These are phyloP conservation scores for Claviceps capensis DNA, from an alignment of 2,329 filamentous ascomycete species.

Conservation along the genomic window DNA sequence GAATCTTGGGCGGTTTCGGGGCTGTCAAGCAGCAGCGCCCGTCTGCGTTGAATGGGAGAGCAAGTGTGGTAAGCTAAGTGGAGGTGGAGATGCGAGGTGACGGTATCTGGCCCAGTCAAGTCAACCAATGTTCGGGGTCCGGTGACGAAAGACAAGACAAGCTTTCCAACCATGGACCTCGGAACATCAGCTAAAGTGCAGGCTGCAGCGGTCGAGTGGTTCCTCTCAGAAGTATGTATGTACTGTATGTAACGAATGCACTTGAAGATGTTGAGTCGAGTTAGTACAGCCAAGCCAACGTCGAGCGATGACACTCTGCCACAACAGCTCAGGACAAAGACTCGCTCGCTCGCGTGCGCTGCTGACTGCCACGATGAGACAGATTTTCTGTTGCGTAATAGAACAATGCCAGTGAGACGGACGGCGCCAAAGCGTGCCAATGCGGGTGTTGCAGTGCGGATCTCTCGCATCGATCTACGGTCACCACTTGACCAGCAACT, in stretches of 20 bases:
- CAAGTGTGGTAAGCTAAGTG: slow-evolving; percentile 18
- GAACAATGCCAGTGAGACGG: neutral
- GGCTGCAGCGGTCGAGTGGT: slow-evolving; percentile 4
- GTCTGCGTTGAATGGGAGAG: slow-evolving; percentile 31
- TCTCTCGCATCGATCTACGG: slow-evolving; percentile 4
- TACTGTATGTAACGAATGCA: neutral
- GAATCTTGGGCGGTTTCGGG: slow-evolving; percentile 72
- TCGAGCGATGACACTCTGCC: neutral
- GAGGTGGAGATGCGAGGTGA: slow-evolving; percentile 9
- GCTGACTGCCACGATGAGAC: neutral
- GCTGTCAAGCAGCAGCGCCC: slow-evolving; percentile 68
- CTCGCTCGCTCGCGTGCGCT: neutral
- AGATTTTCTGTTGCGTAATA: neutral
- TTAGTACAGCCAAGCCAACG: neutral
- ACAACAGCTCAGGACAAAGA: neutral
- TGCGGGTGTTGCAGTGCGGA: slow-evolving; percentile 4
- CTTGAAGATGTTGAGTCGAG: neutral
- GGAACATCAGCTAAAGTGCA: neutral
- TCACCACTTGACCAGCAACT: neutral
- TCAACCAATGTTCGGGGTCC: slow-evolving; percentile 16
- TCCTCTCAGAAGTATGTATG: neutral
- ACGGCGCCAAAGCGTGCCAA: neutral
- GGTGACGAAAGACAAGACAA: slow-evolving; percentile 14
- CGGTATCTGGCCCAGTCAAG: slow-evolving; percentile 15
- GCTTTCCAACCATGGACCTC: slow-evolving; percentile 5